Conservation (phyloP, 495 filamentous ascomycete species). For the Aspergillus sclerotioniger region DNA sequence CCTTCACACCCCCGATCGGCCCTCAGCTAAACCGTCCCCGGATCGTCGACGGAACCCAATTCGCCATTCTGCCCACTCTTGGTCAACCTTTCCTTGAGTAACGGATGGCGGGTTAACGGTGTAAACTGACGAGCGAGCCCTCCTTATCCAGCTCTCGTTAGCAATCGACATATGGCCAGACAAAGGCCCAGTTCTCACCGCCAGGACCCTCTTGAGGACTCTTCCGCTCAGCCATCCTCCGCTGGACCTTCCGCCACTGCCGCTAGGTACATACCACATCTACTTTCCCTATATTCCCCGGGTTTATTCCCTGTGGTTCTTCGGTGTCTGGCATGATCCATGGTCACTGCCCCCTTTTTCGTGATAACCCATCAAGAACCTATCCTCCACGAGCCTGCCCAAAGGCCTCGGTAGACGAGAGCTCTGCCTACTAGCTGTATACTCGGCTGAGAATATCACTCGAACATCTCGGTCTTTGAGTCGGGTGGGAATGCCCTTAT, state of each 20-base stretch:
- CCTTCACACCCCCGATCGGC: not conserved
- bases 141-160: conserved; percentile 35
- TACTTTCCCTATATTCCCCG: conserved; percentile 17
- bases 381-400: not conserved
- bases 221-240: conserved; percentile 36
- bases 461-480: not conserved
- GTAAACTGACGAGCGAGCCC: conserved; percentile 32
- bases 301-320: conserved; percentile 3
- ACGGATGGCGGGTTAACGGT: conserved; percentile 52
- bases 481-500: not conserved
- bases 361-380: not conserved
- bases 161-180: conserved; percentile 52
- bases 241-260: conserved; percentile 44
- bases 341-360: conserved; percentile 7
- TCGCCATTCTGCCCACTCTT: conserved; percentile 21
- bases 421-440: not conserved
- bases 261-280: conserved; percentile 45
- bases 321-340: conserved; percentile 5
- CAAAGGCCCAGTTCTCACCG: conserved; percentile 47
- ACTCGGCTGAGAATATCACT: not conserved
- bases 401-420: not conserved
- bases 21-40: not conserved
- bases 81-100: conserved; percentile 23
- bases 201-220: conserved; percentile 51
- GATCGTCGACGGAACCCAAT: conserved; percentile 8